These are phyloP conservation scores for Lecanicillium sp. DNA, from an alignment of 2,329 filamentous ascomycete species.

Conservation along the genomic window DNA sequence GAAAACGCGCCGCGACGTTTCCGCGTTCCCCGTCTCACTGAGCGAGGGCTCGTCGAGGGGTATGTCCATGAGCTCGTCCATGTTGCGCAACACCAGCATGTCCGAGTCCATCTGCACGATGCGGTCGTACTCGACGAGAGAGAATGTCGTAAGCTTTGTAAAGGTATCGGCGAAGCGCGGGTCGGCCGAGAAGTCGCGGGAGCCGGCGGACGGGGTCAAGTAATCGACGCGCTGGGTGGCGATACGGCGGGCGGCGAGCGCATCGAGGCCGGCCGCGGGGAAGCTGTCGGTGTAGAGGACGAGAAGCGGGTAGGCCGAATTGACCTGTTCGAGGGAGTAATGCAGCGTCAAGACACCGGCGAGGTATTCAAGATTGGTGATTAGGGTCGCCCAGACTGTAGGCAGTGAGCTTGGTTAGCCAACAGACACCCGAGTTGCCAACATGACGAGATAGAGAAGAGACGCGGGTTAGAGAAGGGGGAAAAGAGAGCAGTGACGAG, in stretches of 20 bases:
- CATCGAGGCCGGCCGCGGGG: slow-evolving; percentile 59
- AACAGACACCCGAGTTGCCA: too few relatives aligned
- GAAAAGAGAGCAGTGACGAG: too few relatives aligned
- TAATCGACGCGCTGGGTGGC: slow-evolving; percentile 64
- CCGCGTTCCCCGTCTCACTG: slow-evolving; percentile 20
- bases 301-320: slow-evolving; percentile 69
- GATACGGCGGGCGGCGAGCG: slow-evolving; percentile 64
- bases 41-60: slow-evolving; percentile 51
- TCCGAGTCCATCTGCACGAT: slow-evolving; percentile 83
- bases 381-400: slow-evolving; percentile 81
- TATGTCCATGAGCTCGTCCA: slow-evolving; percentile 90
- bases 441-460: too few relatives aligned
- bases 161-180: slow-evolving; percentile 86
- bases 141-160: slow-evolving; percentile 79
- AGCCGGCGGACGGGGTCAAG: slow-evolving; percentile 59
- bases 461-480: too few relatives aligned
- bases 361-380: slow-evolving; percentile 79
- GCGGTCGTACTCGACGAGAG: slow-evolving; percentile 67
- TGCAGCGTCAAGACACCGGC: slow-evolving; percentile 77
- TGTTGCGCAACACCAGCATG: slow-evolving; percentile 77
- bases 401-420: too few relatives aligned
- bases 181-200: slow-evolving; percentile 63
- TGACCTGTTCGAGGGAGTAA: slow-evolving; percentile 61
- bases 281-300: slow-evolving; percentile 78
- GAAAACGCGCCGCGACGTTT: slow-evolving; percentile 59